Conservation (phyloP, 108 stramenopile genomes). For the Chaetoceros tenuissimus region DNA sequence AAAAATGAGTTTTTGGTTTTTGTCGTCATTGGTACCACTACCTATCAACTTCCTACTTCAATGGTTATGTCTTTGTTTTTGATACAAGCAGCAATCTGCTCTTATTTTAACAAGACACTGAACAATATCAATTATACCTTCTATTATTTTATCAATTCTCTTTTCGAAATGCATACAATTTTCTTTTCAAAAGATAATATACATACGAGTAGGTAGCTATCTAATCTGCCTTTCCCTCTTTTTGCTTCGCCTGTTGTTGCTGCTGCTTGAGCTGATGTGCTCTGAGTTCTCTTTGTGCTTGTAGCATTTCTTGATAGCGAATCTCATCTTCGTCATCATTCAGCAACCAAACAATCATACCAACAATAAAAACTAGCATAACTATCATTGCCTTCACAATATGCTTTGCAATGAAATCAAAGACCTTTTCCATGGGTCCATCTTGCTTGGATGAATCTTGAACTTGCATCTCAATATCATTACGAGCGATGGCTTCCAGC, state of each 20-base stretch:
- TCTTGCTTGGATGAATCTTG: background rate
- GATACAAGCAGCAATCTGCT: no score
- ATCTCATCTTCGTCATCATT: background rate
- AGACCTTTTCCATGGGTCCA: constrained; percentile 10
- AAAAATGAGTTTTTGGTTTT: no score
- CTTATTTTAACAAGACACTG: no score
- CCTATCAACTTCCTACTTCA: no score
- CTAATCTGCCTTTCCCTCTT: background rate
- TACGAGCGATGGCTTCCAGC: constrained; percentile 20
- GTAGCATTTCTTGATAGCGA: background rate
- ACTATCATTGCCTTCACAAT: constrained; percentile 22
- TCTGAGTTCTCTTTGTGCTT: background rate
- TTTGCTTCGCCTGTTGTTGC: background rate
- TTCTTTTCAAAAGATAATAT: background rate
- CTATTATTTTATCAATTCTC: no score
- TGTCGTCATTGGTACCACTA: no score
- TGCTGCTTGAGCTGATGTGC: background rate
- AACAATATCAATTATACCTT: no score
- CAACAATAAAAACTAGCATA: constrained; percentile 8
- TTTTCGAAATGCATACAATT: no score
- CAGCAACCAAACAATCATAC: constrained; percentile 8
- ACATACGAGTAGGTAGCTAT: background rate
- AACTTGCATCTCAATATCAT: constrained; percentile 8
- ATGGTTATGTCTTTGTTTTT: no score
- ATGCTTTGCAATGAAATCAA: constrained; percentile 12